Evolutionary conservation across 2,329 filamentous ascomycete species (phyloP).

Genomic region (Colletotrichum endophyticum): DNA sequence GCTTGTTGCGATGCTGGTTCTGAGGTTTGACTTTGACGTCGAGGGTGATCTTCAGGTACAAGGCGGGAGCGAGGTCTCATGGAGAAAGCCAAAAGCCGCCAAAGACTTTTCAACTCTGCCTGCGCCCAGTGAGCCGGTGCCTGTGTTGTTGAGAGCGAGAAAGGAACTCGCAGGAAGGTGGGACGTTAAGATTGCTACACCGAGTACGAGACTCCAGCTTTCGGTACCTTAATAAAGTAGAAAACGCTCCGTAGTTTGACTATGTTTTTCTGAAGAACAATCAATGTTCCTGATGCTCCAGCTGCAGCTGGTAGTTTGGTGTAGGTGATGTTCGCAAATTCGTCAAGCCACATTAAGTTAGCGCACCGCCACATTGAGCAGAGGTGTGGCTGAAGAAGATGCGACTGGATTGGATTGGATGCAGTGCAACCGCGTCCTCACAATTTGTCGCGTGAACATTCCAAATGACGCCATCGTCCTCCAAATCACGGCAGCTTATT

Average conservation of each 20-base stretch:
- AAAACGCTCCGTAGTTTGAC: neutral
- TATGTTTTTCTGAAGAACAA: too few species aligned
- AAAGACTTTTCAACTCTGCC: neutral
- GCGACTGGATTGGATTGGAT: neutral
- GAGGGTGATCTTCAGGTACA: neutral
- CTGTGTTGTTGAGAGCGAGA: neutral
- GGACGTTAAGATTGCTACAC: neutral
- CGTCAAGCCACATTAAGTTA: neutral
- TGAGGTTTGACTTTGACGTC: neutral
- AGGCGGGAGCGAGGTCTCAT: neutral
- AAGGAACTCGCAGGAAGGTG: neutral
- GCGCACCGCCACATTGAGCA: neutral
- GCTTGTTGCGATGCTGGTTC: neutral
- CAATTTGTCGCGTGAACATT: neutral
- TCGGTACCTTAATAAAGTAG: neutral
- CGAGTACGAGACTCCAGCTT: neutral
- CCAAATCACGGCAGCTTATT: neutral
- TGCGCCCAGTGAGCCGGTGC: neutral
- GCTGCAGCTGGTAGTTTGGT: neutral
- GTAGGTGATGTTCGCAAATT: neutral
- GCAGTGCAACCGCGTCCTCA: neutral
- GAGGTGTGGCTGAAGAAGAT: neutral
- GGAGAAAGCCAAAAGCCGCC: neutral
- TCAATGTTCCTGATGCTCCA: neutral
- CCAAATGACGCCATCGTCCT: neutral